Evolutionary conservation across 495 filamentous ascomycete species (phyloP).

Genomic region (Trypethelium eluteriae): DNA sequence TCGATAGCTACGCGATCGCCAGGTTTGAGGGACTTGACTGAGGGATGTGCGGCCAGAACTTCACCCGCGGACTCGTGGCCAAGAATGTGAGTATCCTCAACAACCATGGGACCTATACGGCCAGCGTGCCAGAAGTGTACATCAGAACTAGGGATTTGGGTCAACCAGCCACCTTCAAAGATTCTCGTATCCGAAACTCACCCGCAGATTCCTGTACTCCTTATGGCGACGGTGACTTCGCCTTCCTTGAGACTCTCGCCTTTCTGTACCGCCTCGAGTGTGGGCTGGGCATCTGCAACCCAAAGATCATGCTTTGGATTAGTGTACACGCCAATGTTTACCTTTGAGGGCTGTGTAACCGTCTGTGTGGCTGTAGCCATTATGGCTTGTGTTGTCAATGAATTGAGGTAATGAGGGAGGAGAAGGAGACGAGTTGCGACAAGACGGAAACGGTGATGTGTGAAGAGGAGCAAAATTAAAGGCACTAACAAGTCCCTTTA

Average conservation of each 20-base stretch:
- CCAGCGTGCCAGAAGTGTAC: constrained; percentile 95
- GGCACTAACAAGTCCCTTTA: too few relatives aligned
- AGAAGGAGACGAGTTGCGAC: background rate
- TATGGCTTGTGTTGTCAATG: background rate
- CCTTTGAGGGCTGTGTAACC: constrained; percentile 43
- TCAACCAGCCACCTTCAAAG: background rate
- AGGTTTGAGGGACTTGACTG: constrained; percentile 62
- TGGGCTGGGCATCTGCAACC: constrained; percentile 70
- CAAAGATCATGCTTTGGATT: constrained; percentile 88
- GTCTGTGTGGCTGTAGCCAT: constrained; percentile 25
- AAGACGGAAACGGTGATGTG: too few relatives aligned
- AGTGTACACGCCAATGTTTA: constrained; percentile 93
- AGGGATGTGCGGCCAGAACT: constrained; percentile 70
- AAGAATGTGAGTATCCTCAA: constrained; percentile 76
- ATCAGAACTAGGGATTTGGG: constrained; percentile 56
- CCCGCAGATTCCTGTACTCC: constrained; percentile 92
- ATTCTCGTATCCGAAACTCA: constrained; percentile 36
- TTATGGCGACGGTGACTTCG: constrained; percentile 74
- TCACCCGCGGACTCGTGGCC: constrained; percentile 88
- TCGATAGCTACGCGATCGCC: constrained; percentile 88
- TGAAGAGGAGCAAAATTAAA: too few relatives aligned
- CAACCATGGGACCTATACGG: constrained; percentile 91
- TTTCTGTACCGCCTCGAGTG: constrained; percentile 63
- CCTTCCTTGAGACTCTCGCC: constrained; percentile 65
- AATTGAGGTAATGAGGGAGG: background rate